Evolutionary conservation across 192 early-diverging fungal genomes (phyloP).

Genomic region (Piromyces sp.): DNA sequence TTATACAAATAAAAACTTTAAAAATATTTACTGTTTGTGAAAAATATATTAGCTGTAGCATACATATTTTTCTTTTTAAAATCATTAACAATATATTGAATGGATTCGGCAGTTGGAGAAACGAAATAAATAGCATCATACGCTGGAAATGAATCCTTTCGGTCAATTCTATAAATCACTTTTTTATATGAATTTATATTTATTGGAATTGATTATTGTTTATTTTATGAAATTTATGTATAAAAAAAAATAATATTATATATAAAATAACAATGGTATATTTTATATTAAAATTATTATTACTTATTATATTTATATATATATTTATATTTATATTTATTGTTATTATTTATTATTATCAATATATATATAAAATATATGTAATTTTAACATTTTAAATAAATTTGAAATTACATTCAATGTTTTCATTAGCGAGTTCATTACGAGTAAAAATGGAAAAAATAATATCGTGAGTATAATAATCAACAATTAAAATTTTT

Average conservation of each 20-base stretch:
- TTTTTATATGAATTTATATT: not conserved
- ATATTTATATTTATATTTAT: too few species aligned
- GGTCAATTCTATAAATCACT: conserved; percentile 33
- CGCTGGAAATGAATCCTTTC: conserved; percentile 23
- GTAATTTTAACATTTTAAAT: too few species aligned
- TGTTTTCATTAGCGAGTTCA: not conserved
- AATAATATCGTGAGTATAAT: not conserved
- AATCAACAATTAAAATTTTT: not conserved
- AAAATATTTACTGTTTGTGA: conserved; percentile 11
- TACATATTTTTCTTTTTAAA: conserved; percentile 30
- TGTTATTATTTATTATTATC: too few species aligned
- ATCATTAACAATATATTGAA: conserved; percentile 25
- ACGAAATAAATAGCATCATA: conserved; percentile 46
- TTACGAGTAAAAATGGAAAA: not conserved
- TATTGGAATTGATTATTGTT: too few species aligned
- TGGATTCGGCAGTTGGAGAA: conserved; percentile 12
- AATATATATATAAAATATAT: too few species aligned
- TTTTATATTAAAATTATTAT: too few species aligned
- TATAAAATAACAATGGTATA: too few species aligned
- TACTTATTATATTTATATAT: too few species aligned
- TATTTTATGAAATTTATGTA: too few species aligned
- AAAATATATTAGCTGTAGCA: conserved; percentile 32
- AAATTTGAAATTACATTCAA: not conserved
- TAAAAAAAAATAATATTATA: too few species aligned
- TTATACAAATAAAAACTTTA: too few species aligned